Conservation (phyloP, 2,329 filamentous ascomycete genomes). For the Fusarium albidum region DNA sequence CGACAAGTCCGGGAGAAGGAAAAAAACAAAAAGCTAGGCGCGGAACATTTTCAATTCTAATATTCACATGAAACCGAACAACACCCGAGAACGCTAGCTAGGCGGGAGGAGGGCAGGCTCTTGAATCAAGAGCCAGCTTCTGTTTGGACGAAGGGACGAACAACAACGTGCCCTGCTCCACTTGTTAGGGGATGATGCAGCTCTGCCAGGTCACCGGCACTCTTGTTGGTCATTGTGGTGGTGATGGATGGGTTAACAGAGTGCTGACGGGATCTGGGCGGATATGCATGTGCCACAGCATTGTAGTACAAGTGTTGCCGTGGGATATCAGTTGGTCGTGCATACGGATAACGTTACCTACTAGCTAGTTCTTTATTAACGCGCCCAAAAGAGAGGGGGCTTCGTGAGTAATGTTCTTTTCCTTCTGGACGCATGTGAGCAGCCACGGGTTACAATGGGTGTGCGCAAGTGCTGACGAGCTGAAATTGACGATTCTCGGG, state of each 20-base stretch:
- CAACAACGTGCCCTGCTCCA: conserved; percentile 4
- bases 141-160: conserved; percentile 18
- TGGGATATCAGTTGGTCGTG: not conserved
- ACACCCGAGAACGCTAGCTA: conserved; percentile 11
- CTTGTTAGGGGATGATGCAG: not conserved
- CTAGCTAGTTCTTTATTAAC: not conserved
- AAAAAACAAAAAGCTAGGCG: not conserved
- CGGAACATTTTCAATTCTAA: not conserved
- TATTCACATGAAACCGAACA: conserved; percentile 41
- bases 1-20: no score
- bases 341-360: no score
- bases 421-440: conserved; percentile 15
- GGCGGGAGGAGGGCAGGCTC: conserved; percentile 4
- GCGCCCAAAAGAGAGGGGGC: no score
- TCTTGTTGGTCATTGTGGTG: not conserved
- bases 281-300: conserved; percentile 12
- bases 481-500: conserved; percentile 8
- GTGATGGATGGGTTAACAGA: conserved; percentile 12
- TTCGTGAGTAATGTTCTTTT: no score
- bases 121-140: conserved; percentile 4
- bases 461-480: conserved; percentile 23
- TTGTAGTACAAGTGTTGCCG: conserved; percentile 15
- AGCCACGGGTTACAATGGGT: not conserved
- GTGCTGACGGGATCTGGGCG: conserved; percentile 22
- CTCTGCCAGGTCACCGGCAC: conserved; percentile 10